Base-by-base conservation (phyloP, 2,329 filamentous ascomycete genomes). In the Pseudogymnoascus pannorum region DNA sequence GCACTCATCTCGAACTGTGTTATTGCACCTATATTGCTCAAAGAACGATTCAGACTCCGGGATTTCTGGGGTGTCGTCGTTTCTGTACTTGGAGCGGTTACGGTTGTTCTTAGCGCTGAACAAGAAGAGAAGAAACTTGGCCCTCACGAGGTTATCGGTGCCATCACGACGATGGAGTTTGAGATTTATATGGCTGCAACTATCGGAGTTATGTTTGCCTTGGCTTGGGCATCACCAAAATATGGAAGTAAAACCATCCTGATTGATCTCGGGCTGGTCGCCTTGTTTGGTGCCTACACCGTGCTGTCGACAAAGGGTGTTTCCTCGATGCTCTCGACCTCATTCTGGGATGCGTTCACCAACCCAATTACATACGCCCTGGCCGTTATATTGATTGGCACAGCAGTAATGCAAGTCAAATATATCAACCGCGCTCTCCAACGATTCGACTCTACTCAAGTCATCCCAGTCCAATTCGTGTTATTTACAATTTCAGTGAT, bases 381-480 rank as follows among this genome's bases (percentile, higher is more conserved):
- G n/a, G 74, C 94, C 7, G 78, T 88, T 58, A 81, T 97, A 57
- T 81, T 99, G 24, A 80, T 94, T 16, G 82, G 79, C 51, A 97
- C 93, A 1, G 94, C 94, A 5, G 79, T 99, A 63, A 92, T 97
- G 88, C 94, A 99, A 76, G 93, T 99, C 68, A 93, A 91, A 72
- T 99, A 97, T 72, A 84, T 99, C 72, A 99, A 97, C 76, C 89
- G 85, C 59, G 87, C 88, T 1, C 79, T 99, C 59, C 92, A 97
- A 72, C 86, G 90, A 54, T 99, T 97, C 77, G 91, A 97, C 74
- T 96, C 94, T 5, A 99, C 94, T 0, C 92, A 97, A 73, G 94
- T 99, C 67, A 99, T 99, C 65, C 94, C 94, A 0, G 94, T 94
- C 12, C 94, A 99, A 71, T 99, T 99, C 69, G 94, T 99, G 58